Percentiles rank a stretch among this genome's conserved stretches.
Evolutionary conservation across 75 land plant species (phyloP).

Genomic region (Pinus albicaulis): DNA sequence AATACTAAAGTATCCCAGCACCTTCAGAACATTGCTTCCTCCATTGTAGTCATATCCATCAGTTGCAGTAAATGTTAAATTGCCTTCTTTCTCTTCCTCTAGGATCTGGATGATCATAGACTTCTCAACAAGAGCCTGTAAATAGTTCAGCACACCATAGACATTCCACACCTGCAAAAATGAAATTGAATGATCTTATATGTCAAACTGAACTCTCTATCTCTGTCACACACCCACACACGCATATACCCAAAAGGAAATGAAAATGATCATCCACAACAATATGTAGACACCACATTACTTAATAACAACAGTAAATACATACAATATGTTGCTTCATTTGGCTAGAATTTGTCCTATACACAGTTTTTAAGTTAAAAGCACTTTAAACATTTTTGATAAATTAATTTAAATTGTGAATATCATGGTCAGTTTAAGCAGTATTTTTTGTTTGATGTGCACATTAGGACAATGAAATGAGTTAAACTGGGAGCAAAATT

Average conservation of each 20-base stretch:
- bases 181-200: too few species aligned
- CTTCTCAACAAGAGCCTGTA: constrained; percentile 96
- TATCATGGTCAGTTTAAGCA: too few species aligned
- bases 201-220: not conserved
- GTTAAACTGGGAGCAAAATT: too few species aligned
- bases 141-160: constrained; percentile 85
- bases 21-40: constrained; percentile 97
- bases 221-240: not conserved
- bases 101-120: constrained; percentile 78
- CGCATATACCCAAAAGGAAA: not conserved
- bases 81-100: constrained; percentile 90
- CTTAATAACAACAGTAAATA: too few species aligned
- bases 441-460: too few species aligned
- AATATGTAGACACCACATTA: too few species aligned
- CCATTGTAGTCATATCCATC: constrained; percentile 97
- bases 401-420: too few species aligned
- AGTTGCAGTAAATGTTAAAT: constrained; percentile 78
- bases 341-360: too few species aligned
- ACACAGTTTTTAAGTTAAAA: too few species aligned
- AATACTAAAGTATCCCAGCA: constrained; percentile 95
- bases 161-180: constrained; percentile 93
- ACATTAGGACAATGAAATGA: too few species aligned
- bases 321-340: too few species aligned
- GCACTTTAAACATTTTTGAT: too few species aligned
- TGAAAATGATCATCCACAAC: not conserved